Conservation (phyloP, 352 stramenopile genomes). For the Saprolegnia parasitica region DNA sequence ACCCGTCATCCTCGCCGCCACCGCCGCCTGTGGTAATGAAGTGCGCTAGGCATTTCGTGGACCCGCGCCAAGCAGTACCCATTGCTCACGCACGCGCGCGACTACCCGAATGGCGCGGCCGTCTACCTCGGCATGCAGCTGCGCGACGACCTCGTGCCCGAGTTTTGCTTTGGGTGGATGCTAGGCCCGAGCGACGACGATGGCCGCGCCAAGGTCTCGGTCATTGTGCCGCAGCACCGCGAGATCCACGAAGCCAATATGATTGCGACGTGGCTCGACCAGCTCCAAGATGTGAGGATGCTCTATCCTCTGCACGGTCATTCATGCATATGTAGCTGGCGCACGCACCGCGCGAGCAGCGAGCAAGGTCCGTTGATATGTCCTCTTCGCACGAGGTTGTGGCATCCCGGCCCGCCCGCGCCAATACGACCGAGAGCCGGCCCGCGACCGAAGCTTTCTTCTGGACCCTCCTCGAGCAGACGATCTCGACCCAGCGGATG, state of each 20-base stretch:
- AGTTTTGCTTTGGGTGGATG: conserved; percentile 60
- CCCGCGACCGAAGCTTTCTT: conserved; percentile 55
- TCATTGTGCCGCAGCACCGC: conserved; percentile 44
- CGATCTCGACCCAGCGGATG: conserved; percentile 71
- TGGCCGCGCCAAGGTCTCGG: conserved; percentile 32
- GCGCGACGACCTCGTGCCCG: conserved; percentile 32
- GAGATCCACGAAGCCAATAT: conserved; percentile 31
- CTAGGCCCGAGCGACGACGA: conserved; percentile 36
- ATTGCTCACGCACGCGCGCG: conserved; percentile 47
- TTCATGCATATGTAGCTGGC: conserved; percentile 15
- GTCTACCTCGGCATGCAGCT: conserved; percentile 38
- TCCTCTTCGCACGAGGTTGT: background rate
- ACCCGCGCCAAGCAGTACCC: conserved; percentile 25
- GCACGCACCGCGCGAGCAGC: background rate
- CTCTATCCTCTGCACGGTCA: too few relatives aligned
- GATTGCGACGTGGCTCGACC: background rate
- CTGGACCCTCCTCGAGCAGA: conserved; percentile 69
- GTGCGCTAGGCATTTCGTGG: background rate
- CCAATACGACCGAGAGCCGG: background rate
- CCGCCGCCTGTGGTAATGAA: background rate
- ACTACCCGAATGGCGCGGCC: conserved; percentile 57
- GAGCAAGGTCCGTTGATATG: background rate
- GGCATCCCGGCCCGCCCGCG: background rate
- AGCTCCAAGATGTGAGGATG: conserved; percentile 15
- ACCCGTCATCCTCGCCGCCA: background rate